Evolutionary conservation across 2,329 filamentous ascomycete genomes (phyloP), one percentile per base, ranked within the genome.

Genomic region (Aspergillus glaucus): DNA sequence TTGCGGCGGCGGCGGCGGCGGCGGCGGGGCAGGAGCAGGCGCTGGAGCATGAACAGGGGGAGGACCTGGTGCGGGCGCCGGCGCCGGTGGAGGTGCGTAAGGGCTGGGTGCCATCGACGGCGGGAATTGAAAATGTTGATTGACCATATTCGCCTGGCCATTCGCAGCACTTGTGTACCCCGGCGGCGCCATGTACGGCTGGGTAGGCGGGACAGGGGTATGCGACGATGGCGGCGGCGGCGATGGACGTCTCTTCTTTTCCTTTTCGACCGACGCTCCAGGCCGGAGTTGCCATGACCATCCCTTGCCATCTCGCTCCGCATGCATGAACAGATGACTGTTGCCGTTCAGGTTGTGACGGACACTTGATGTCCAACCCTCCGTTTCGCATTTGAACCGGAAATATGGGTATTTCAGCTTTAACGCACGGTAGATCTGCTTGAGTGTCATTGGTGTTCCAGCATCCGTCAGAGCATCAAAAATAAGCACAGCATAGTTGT

Each of bases 331-430:
- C 43, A 66, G 75, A 70, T 67, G 79, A 60, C 65, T 79, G 70
- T 70, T 83, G 68, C 60, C 79, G 68, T 64, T 75, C 42, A 85
- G 69, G 50, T 85, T 85, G 62, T 85, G 82, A 30, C 82, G 76
- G 34, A 85, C 81, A 69, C 80, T 84, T 30, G 80, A 84, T 51
- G 84, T 81, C 82, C 82, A 85, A 12, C 82, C 82, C 54, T 77
- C 76, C 1, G 81, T 83, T 47, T 77, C 79, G 61, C 82, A 82
- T 59, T 80, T 81, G 70, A 80, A 84, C 59, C 72, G 72, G 58
- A 76, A 76, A 58, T 79, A 84, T 1, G 81, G 81, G 57, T 81
- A 84, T 53, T 80, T 80, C 56, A 79, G 71, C 62, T 82, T 80
- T 48, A 85, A 76, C 39, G 79, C 79, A 54, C 79, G 77, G 62